Conservation (phyloP, 2,329 filamentous ascomycete species). For the Xylariaceae sp. region DNA sequence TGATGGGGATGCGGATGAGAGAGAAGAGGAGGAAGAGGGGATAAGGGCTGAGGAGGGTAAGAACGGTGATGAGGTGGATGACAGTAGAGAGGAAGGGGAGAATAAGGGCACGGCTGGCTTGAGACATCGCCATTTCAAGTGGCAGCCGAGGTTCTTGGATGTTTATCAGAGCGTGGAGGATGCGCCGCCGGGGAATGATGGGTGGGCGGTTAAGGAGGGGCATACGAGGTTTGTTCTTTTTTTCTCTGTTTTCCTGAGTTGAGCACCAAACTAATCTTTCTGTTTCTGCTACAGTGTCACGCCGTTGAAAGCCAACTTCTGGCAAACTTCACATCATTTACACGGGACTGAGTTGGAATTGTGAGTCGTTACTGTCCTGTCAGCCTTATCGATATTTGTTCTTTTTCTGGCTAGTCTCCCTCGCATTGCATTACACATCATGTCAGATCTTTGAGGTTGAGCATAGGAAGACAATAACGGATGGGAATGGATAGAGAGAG, state of each 20-base stretch:
- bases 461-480: too few relatives aligned
- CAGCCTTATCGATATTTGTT: constrained; percentile 28
- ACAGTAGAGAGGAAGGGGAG: constrained; percentile 28
- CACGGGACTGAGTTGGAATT: constrained; percentile 71
- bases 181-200: constrained; percentile 78
- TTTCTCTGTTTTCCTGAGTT: not conserved
- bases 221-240: constrained; percentile 65
- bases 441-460: too few relatives aligned
- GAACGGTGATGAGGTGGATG: constrained; percentile 18
- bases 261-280: not conserved
- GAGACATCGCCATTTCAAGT: constrained; percentile 87
- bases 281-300: constrained; percentile 62
- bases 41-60: constrained; percentile 27
- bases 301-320: constrained; percentile 88
- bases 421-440: too few relatives aligned
- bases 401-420: too few relatives aligned
- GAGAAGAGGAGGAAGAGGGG: constrained; percentile 55
- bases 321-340: constrained; percentile 63
- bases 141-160: constrained; percentile 82
- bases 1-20: constrained; percentile 33
- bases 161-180: constrained; percentile 84
- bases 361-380: constrained; percentile 73
- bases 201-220: constrained; percentile 85
- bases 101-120: constrained; percentile 45
- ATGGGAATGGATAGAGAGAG: too few relatives aligned